Evolutionary conservation across 2,329 filamentous ascomycete species (phyloP).

Genomic region (Colletotrichum liriopes): DNA sequence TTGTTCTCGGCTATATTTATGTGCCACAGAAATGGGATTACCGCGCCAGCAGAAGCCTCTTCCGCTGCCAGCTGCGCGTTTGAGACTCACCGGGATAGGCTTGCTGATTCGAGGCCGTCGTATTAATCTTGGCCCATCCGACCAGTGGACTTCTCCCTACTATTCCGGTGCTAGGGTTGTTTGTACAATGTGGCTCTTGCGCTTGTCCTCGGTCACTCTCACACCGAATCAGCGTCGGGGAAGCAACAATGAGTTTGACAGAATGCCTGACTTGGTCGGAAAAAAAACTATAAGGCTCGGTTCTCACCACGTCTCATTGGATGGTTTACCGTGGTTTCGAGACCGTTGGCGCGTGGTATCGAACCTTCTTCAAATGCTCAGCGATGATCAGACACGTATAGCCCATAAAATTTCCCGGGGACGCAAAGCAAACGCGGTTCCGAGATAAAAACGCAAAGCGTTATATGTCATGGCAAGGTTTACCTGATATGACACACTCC

Average conservation of each 20-base stretch:
- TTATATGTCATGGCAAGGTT: slow-evolving; percentile 15
- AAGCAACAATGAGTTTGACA: neutral
- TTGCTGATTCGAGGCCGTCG: no score
- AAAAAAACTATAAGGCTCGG: no score
- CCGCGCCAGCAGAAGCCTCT: no score
- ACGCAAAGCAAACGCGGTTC: neutral
- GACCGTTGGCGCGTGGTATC: neutral
- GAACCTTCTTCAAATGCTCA: neutral
- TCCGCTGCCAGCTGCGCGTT: no score
- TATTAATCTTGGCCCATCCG: no score
- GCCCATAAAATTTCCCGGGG: neutral
- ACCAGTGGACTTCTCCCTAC: no score
- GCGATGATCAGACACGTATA: slow-evolving; percentile 4
- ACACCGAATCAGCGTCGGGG: neutral
- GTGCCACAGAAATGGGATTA: no score
- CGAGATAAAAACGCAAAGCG: slow-evolving; percentile 1
- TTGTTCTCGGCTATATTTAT: no score
- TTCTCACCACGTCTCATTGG: neutral
- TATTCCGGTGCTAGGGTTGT: neutral
- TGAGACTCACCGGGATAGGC: no score
- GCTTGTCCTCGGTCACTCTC: no score
- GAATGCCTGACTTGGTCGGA: neutral
- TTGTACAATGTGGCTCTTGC: neutral
- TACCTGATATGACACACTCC: neutral
- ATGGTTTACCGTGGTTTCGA: neutral